Evolutionary conservation across 257 asterid species (phyloP), one percentile per base, ranked within the genome.

Genomic region (Lycium ferocissimum): DNA sequence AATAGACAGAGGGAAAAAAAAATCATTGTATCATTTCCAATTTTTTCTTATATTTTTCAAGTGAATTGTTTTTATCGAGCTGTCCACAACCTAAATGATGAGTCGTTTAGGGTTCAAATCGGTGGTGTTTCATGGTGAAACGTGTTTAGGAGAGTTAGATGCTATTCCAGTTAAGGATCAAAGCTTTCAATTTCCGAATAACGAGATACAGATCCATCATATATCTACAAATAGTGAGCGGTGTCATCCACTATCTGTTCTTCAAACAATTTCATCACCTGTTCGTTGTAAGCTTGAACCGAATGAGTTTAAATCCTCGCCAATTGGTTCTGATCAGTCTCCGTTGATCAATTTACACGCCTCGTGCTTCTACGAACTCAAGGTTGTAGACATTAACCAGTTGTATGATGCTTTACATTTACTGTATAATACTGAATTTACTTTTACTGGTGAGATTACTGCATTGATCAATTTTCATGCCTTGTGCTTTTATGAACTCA

Each of bases 281-380:
- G 94, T 91, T 87, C 88, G 93, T 26, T 95, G 98, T 91, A 95
- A 97, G 93, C 98, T 97, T 9, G 98, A 97, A 90, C 99, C 98
- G 1, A 82, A 80, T 84, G 2, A 6, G 33, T 87, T 91, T 3
- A 89, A 87, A 82, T 56, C 88, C 82, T 86, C 86, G 35, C 43
- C 56, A 17, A 86, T 53, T 66, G 72, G 92, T 62, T 47, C 83
- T 3, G 98, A 94, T 86, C 92, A 86, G 63, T 86, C 96, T 72
- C 94, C 84, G 13, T 56, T 97, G 92, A 95, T 90, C 87, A 89
- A 90, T 86, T 96, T 97, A 81, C 98, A 97, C 83, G 93, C 96
- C 18, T 86, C 97, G 10, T 95, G 98, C 93, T 97, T 93, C 91
- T 91, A 94, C 57, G 95, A 93, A 86, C 97, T 89, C 45, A 93